Conservation (phyloP, 495 filamentous ascomycete genomes). For the Articulospora tetracladia region DNA sequence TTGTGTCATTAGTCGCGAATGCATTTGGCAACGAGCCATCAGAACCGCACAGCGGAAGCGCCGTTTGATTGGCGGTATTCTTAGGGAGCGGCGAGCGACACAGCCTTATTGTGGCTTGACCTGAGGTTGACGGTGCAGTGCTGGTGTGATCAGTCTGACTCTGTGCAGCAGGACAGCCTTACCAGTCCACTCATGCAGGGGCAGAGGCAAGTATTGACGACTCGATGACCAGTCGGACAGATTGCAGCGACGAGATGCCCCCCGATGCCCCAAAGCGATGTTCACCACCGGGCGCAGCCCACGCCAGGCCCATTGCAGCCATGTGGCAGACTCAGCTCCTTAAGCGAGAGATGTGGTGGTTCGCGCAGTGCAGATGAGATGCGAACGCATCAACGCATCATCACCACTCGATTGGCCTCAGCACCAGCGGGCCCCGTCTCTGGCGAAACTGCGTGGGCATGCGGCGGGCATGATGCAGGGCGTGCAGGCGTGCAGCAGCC, state of each 20-base stretch:
- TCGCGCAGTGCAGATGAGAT: neutral
- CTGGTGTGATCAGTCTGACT: slow-evolving; percentile 7
- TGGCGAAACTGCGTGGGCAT: neutral
- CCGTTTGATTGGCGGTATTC: slow-evolving; percentile 10
- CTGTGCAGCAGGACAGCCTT: slow-evolving; percentile 18
- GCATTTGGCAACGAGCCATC: slow-evolving; percentile 4
- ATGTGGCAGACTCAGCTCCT: slow-evolving; percentile 7
- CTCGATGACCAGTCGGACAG: neutral
- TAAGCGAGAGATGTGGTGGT: slow-evolving; percentile 13
- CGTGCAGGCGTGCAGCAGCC: too few relatives aligned
- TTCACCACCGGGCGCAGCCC: slow-evolving; percentile 18
- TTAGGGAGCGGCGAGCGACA: slow-evolving; percentile 1
- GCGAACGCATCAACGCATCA: neutral
- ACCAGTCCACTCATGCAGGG: slow-evolving; percentile 1
- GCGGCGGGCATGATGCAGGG: too few relatives aligned
- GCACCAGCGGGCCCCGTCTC: neutral
- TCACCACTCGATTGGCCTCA: neutral
- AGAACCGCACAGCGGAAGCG: neutral
- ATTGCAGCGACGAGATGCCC: slow-evolving; percentile 1
- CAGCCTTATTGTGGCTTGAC: slow-evolving; percentile 24
- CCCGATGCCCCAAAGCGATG: slow-evolving; percentile 1
- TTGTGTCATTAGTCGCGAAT: slow-evolving; percentile 19
- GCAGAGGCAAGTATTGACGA: slow-evolving; percentile 14
- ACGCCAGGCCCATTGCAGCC: neutral
- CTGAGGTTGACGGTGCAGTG: slow-evolving; percentile 3